Evolutionary conservation across 306 rosid genomes (phyloP).

Genomic region (Sicyos edulis): DNA sequence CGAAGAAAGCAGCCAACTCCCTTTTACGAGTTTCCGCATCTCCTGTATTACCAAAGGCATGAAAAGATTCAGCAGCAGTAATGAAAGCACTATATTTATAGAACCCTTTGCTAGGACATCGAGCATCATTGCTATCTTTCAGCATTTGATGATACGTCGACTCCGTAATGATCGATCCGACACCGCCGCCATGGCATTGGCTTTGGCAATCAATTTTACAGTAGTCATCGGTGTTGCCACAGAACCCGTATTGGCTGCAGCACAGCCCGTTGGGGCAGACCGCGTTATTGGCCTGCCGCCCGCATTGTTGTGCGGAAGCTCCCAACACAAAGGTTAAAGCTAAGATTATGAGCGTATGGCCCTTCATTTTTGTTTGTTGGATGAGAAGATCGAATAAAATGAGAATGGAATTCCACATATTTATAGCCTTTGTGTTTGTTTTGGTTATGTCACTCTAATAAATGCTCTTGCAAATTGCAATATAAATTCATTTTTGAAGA

Average conservation of each 20-base stretch:
- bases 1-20: constrained; percentile 35
- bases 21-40: constrained; percentile 24
- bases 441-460: too few species aligned
- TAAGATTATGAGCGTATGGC: neutral
- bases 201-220: constrained; percentile 36
- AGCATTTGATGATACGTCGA: constrained; percentile 33
- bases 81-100: constrained; percentile 45
- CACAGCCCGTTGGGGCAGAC: constrained; percentile 38
- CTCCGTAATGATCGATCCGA: constrained; percentile 20
- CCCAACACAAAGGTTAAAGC: constrained; percentile 8
- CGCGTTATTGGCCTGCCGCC: constrained; percentile 40
- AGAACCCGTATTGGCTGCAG: constrained; percentile 46
- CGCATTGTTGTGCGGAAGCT: constrained; percentile 40
- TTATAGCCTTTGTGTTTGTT: neutral
- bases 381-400: neutral
- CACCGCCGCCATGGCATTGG: constrained; percentile 24
- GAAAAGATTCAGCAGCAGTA: constrained; percentile 33
- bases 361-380: neutral
- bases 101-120: constrained; percentile 34
- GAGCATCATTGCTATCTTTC: constrained; percentile 27
- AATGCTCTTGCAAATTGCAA: too few species aligned
- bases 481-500: too few species aligned
- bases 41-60: constrained; percentile 35
- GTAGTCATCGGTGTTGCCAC: constrained; percentile 26
- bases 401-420: neutral